phyloP scores from a whole-genome alignment of 192 early-diverging fungal species.

The Geranomyces michiganensis region DNA sequence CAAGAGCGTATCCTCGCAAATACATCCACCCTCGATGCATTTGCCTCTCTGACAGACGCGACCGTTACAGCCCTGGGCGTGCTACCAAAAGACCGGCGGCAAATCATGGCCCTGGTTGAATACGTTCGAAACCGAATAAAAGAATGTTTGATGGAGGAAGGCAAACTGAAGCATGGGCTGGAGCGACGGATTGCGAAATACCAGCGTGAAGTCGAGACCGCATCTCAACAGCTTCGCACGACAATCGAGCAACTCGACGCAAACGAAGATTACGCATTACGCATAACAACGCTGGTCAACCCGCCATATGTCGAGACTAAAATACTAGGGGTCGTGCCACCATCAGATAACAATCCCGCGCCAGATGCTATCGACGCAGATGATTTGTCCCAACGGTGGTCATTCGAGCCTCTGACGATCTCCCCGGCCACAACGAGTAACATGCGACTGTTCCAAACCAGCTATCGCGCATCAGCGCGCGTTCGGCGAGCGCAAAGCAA shows the following conservation, averaged over 20 bases:
- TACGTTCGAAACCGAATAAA: conserved; percentile 56
- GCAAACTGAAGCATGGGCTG: conserved; percentile 53
- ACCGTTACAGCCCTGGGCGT: conserved; percentile 37
- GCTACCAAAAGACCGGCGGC: conserved; percentile 47
- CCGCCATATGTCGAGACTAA: conserved; percentile 49
- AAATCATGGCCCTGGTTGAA: conserved; percentile 53
- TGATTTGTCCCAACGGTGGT: conserved; percentile 30
- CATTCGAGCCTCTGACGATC: conserved; percentile 40
- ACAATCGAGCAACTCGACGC: conserved; percentile 30
- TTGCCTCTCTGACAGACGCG: conserved; percentile 47
- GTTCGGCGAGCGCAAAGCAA: conserved; percentile 10
- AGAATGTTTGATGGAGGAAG: conserved; percentile 54
- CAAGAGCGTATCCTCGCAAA: conserved; percentile 37
- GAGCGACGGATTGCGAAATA: conserved; percentile 56
- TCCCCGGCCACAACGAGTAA: conserved; percentile 36
- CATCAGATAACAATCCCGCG: conserved; percentile 33
- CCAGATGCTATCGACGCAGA: neutral
- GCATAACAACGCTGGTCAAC: conserved; percentile 44
- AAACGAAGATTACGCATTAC: conserved; percentile 54
- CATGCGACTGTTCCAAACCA: conserved; percentile 43
- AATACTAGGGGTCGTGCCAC: conserved; percentile 23
- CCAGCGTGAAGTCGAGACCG: conserved; percentile 39
- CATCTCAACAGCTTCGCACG: neutral
- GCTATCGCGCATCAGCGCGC: conserved; percentile 23
- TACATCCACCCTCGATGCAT: conserved; percentile 41